Percentiles rank a stretch among this genome's conserved stretches.
Evolutionary conservation across 495 filamentous ascomycete species (phyloP).

Genomic region (Schizothecium vesticola): DNA sequence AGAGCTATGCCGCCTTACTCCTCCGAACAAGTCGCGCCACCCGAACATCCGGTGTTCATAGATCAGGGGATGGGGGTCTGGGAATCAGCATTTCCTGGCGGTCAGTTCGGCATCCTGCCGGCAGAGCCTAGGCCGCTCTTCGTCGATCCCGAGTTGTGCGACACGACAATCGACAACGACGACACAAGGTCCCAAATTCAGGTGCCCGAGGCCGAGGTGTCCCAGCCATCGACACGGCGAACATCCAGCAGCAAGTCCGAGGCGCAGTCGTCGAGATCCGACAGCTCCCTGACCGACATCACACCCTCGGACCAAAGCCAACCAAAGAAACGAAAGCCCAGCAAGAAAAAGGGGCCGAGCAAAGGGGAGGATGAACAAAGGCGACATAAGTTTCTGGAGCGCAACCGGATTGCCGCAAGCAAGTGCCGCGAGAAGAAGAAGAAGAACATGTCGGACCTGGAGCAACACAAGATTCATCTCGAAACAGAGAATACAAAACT

Average conservation of each 20-base stretch:
- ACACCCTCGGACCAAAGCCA: conserved; percentile 21
- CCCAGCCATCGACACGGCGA: conserved; percentile 19
- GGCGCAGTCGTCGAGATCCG: conserved; percentile 18
- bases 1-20: conserved; percentile 13
- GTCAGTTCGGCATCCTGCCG: conserved; percentile 16
- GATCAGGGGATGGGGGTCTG: conserved; percentile 9
- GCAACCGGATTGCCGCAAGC: conserved; percentile 77
- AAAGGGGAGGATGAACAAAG: conserved; percentile 25
- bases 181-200: conserved; percentile 19
- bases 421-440: conserved; percentile 90
- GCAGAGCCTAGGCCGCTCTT: conserved; percentile 18
- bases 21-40: neutral
- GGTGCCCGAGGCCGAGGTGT: conserved; percentile 13
- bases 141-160: conserved; percentile 24
- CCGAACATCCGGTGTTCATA: neutral
- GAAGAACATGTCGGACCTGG: conserved; percentile 58
- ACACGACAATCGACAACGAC: conserved; percentile 16
- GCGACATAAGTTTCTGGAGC: conserved; percentile 58
- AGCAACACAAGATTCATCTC: conserved; percentile 41
- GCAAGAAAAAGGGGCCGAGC: conserved; percentile 13
- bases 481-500: conserved; percentile 34
- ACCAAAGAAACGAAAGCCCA: conserved; percentile 16
- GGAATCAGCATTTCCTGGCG: conserved; percentile 12
- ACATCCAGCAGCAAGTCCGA: conserved; percentile 23
- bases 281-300: conserved; percentile 20